These are phyloP conservation scores for Fusarium sarcochroum DNA, from an alignment of 2,329 filamentous ascomycete genomes.

Conservation along the genomic window DNA sequence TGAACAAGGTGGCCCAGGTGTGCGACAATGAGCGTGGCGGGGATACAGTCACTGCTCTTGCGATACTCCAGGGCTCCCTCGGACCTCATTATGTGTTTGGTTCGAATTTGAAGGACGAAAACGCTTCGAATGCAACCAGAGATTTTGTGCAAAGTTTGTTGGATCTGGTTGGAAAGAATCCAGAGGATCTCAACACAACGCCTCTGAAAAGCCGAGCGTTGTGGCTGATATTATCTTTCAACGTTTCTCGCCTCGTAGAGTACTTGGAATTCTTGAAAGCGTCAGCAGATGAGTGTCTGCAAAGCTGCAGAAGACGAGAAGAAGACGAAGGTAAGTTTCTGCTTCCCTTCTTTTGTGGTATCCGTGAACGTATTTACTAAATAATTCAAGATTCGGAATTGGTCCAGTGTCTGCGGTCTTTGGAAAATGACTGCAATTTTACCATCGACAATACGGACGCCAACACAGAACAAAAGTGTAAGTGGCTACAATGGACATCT, in stretches of 20 bases:
- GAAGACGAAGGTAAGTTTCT: not conserved
- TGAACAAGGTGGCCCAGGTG: constrained; percentile 11
- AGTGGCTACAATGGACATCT: not conserved
- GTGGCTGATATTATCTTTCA: constrained; percentile 13
- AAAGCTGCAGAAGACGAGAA: not conserved
- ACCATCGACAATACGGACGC: not conserved
- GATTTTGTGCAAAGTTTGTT: not conserved
- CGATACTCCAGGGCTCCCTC: not conserved
- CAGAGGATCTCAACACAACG: not conserved
- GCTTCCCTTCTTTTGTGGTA: too few relatives aligned
- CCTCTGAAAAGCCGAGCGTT: constrained; percentile 28
- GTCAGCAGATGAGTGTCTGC: not conserved
- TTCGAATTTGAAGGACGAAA: not conserved
- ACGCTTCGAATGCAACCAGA: not conserved
- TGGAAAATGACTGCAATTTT: not conserved
- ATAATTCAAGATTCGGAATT: not conserved
- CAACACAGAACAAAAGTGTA: not conserved
- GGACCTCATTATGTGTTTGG: constrained; percentile 3
- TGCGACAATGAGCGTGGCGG: constrained; percentile 21
- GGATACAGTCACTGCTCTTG: not conserved
- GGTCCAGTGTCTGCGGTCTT: accelerated
- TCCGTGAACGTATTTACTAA: not conserved
- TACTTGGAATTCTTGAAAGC: not conserved
- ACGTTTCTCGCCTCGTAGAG: not conserved
- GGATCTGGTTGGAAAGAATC: constrained; percentile 15